phyloP scores from a whole-genome alignment of 495 filamentous ascomycete species.

The Rusavskia elegans region DNA sequence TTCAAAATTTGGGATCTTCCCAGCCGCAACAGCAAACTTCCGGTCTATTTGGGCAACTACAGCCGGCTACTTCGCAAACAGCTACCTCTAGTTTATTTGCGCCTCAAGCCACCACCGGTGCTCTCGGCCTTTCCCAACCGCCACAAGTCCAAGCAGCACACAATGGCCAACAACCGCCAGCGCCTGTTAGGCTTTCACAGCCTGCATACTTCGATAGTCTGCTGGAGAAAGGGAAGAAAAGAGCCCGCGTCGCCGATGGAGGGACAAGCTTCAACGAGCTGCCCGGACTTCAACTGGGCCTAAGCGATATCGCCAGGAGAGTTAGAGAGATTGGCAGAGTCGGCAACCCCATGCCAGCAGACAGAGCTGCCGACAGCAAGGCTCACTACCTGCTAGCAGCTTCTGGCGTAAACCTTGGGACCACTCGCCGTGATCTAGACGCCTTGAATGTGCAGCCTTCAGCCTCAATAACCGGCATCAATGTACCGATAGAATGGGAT shows the following conservation, averaged over 20 bases:
- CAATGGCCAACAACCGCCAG: conserved; percentile 19
- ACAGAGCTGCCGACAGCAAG: conserved; percentile 39
- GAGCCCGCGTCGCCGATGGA: conserved; percentile 22
- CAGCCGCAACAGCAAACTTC: conserved; percentile 1
- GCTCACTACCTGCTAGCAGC: conserved; percentile 82
- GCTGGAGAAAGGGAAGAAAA: conserved; percentile 53
- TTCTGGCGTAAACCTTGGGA: conserved; percentile 69
- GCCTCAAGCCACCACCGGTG: conserved; percentile 16
- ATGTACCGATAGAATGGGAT: conserved; percentile 33
- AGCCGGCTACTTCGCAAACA: conserved; percentile 13
- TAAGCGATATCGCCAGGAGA: conserved; percentile 74
- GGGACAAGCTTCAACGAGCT: conserved; percentile 30
- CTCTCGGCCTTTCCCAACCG: conserved; percentile 10
- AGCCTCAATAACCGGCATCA: conserved; percentile 25
- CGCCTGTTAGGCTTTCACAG: conserved; percentile 15
- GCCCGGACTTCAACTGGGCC: conserved; percentile 56
- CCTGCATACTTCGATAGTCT: conserved; percentile 78
- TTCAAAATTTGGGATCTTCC: neutral
- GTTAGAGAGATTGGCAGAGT: conserved; percentile 59
- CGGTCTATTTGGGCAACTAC: neutral
- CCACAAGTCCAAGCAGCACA: conserved; percentile 13
- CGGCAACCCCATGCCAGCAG: conserved; percentile 26
- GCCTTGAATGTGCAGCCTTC: conserved; percentile 33
- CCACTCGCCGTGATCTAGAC: conserved; percentile 63
- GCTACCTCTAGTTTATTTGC: conserved; percentile 19